A percentile compares a stretch with the other conserved stretches of the same genome.
phyloP scores from a whole-genome alignment of 495 filamentous ascomycete species.

The Penicillium paxilli region DNA sequence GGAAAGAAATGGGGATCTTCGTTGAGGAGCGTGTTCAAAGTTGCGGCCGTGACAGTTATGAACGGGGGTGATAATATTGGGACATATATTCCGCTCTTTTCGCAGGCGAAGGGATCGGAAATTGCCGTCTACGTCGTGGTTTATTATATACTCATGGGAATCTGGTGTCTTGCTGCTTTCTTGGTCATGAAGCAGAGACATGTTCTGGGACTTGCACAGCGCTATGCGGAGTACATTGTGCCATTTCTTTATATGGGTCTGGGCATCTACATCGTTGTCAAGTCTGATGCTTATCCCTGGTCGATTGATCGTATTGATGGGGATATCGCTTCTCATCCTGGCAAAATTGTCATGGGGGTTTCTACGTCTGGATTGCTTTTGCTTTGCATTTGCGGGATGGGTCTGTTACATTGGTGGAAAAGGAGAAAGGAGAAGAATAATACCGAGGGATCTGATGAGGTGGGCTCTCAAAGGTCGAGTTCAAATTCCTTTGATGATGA shows the following conservation, averaged over 20 bases:
- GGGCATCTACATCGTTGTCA: slow-evolving; percentile 3
- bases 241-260: slow-evolving; percentile 6
- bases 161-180: slow-evolving; percentile 1
- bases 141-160: slow-evolving; percentile 1
- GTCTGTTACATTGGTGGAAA: not conserved
- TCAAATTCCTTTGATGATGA: not conserved
- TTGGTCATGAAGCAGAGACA: slow-evolving; percentile 7
- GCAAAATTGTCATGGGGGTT: not conserved
- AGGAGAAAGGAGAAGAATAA: not conserved
- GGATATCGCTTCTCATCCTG: not conserved
- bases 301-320: slow-evolving; percentile 2
- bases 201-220: slow-evolving; percentile 1
- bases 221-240: slow-evolving; percentile 2
- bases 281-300: slow-evolving; percentile 4
- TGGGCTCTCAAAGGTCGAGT: not conserved
- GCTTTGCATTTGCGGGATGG: not conserved
- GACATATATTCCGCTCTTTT: slow-evolving; percentile 7
- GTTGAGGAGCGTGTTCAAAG: not conserved
- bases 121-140: slow-evolving; percentile 4
- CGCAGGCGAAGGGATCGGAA: slow-evolving; percentile 5
- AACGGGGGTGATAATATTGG: slow-evolving; percentile 8
- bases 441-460: not conserved
- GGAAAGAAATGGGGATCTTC: not conserved
- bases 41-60: not conserved
- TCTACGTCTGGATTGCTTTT: not conserved